Percentiles rank a stretch among this genome's conserved stretches.
Conservation (phyloP, 805 yeast species). For the Yamadazyma sp. region DNA sequence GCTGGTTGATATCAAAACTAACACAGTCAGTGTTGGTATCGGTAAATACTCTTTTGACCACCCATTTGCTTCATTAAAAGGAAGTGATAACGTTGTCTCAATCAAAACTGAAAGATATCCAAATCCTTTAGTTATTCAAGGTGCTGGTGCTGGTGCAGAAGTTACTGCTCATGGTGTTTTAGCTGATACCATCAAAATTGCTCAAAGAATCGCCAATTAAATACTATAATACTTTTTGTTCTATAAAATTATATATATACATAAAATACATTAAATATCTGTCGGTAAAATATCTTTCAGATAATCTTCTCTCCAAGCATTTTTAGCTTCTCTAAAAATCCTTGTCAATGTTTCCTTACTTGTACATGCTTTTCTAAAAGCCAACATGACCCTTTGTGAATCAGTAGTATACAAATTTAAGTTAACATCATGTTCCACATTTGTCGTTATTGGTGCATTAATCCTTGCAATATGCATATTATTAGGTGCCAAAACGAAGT, state of each 20-base stretch:
- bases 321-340: constrained; percentile 57
- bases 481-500: constrained; percentile 80
- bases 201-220: constrained; percentile 68
- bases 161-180: constrained; percentile 80
- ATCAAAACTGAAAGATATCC: constrained; percentile 89
- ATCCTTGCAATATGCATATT: constrained; percentile 77
- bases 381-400: constrained; percentile 71
- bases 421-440: constrained; percentile 22
- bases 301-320: constrained; percentile 11
- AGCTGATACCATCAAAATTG: constrained; percentile 89
- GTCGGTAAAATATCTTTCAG: constrained; percentile 15
- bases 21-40: constrained; percentile 78
- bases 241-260: constrained; percentile 4
- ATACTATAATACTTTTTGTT: neutral
- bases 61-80: constrained; percentile 93
- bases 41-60: constrained; percentile 84
- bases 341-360: constrained; percentile 45
- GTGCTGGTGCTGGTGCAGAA: constrained; percentile 91
- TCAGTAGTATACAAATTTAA: constrained; percentile 43
- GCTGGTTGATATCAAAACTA: constrained; percentile 71
- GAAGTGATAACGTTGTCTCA: constrained; percentile 93
- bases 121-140: constrained; percentile 92
- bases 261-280: constrained; percentile 8
- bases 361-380: constrained; percentile 61
- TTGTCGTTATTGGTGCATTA: constrained; percentile 38